A percentile compares a stretch with the other conserved stretches of the same genome.
These are phyloP conservation scores for Solioccasus polychromus DNA, from an alignment of 768 basidiomycete genomes.

Conservation along the genomic window DNA sequence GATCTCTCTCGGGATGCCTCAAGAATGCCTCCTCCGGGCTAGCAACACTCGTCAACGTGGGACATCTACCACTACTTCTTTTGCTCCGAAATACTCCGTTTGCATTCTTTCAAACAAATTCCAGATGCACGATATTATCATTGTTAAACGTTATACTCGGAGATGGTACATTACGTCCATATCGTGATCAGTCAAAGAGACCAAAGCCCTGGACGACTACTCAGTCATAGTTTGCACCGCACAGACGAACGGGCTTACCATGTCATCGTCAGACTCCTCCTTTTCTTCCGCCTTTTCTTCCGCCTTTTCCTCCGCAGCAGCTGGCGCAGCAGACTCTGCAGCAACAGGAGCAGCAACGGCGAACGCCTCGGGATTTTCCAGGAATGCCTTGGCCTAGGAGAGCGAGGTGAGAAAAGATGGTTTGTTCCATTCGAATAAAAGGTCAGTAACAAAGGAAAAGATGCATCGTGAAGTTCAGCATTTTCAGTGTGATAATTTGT, in stretches of 20 bases:
- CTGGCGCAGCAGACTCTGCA: constrained; percentile 46
- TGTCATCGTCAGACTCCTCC: constrained; percentile 85
- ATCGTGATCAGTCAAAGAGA: constrained; percentile 70
- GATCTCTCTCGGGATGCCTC: constrained; percentile 20
- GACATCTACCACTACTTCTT: not conserved
- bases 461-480: constrained; percentile 61
- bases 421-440: not conserved
- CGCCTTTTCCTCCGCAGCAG: constrained; percentile 56
- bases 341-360: constrained; percentile 73
- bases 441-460: constrained; percentile 28
- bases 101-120: constrained; percentile 1
- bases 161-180: constrained; percentile 14
- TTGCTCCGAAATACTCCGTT: constrained; percentile 14
- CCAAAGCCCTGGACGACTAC: constrained; percentile 72
- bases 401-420: constrained; percentile 1
- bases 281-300: constrained; percentile 82
- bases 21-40: not conserved
- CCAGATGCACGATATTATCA: constrained; percentile 12
- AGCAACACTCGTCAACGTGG: not conserved
- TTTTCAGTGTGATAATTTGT: constrained; percentile 73
- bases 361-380: constrained; percentile 98
- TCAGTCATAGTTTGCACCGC: not conserved
- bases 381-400: constrained; percentile 85
- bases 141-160: constrained; percentile 21
- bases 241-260: constrained; percentile 48